Conservation (phyloP, 306 rosid species). For the Fagus sylvatica region DNA sequence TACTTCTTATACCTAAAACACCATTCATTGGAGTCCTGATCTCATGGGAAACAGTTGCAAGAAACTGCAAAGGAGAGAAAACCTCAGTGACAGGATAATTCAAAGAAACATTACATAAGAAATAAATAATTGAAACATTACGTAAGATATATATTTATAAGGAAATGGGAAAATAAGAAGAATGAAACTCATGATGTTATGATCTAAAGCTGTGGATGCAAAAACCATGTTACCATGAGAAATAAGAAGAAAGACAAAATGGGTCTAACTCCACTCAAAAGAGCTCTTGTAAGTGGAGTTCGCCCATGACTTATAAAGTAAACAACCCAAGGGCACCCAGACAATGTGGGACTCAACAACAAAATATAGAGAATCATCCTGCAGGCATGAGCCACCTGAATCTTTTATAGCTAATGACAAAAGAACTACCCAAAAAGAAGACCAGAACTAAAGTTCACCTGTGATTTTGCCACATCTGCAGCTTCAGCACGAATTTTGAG, state of each 20-base stretch:
- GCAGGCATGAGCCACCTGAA: background rate
- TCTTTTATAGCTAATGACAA: background rate
- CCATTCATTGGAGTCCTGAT: constrained; percentile 99
- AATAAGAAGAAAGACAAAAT: background rate
- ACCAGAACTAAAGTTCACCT: constrained; percentile 48
- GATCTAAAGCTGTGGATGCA: constrained; percentile 10
- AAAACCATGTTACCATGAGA: constrained; percentile 13
- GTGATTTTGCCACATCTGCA: constrained; percentile 97
- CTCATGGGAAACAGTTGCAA: constrained; percentile 98
- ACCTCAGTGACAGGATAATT: constrained; percentile 17
- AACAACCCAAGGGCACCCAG: too few species aligned
- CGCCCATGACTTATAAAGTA: too few species aligned
- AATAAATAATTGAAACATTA: background rate
- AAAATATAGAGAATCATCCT: constrained; percentile 9
- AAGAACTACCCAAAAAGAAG: constrained; percentile 6
- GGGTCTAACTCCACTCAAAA: too few species aligned
- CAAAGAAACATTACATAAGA: background rate
- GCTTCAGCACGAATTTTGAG: constrained; percentile 89
- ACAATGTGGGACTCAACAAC: too few species aligned
- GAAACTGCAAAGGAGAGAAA: constrained; percentile 61
- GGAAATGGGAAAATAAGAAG: background rate
- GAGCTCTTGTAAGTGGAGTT: too few species aligned
- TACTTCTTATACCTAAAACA: constrained; percentile 68
- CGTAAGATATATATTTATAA: constrained; percentile 4
- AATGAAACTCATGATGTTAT: constrained; percentile 3